Evolutionary conservation across 306 rosid species (phyloP).

Genomic region (Corylus americana): DNA sequence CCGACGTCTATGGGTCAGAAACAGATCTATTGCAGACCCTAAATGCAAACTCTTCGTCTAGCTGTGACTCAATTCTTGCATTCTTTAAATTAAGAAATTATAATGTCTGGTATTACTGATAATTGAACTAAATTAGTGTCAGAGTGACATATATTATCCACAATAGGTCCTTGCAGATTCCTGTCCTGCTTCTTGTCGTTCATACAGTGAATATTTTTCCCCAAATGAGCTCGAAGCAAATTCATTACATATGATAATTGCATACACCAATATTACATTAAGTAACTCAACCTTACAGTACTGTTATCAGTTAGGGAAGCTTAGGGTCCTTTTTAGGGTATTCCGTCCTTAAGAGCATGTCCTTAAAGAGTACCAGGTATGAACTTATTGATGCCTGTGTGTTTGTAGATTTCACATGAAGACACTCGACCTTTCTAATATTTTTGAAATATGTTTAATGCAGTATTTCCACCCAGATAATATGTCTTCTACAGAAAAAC

Average conservation of each 20-base stretch:
- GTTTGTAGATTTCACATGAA: background rate
- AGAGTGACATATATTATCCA: background rate
- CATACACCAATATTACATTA: background rate
- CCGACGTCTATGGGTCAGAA: no score
- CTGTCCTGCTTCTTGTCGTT: background rate
- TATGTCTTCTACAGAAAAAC: conserved; percentile 79
- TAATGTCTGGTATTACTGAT: background rate
- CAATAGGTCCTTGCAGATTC: background rate
- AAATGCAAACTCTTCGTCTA: background rate
- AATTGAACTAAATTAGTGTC: background rate
- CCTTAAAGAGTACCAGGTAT: conserved; percentile 1
- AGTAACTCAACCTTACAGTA: background rate
- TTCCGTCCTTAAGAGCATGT: conserved; percentile 2
- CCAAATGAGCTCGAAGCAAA: conserved; percentile 1
- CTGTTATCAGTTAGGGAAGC: background rate
- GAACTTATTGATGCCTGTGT: conserved; percentile 2
- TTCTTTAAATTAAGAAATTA: background rate
- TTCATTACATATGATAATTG: conserved; percentile 5
- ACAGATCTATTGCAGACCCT: background rate
- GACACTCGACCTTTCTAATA: background rate
- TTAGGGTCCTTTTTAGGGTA: conserved; percentile 1
- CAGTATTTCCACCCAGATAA: conserved; percentile 94
- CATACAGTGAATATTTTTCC: background rate
- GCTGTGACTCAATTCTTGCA: background rate
- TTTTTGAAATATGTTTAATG: conserved; percentile 33